Evolutionary conservation across 805 yeast genomes (phyloP).

Genomic region (Yarrowia sp.): DNA sequence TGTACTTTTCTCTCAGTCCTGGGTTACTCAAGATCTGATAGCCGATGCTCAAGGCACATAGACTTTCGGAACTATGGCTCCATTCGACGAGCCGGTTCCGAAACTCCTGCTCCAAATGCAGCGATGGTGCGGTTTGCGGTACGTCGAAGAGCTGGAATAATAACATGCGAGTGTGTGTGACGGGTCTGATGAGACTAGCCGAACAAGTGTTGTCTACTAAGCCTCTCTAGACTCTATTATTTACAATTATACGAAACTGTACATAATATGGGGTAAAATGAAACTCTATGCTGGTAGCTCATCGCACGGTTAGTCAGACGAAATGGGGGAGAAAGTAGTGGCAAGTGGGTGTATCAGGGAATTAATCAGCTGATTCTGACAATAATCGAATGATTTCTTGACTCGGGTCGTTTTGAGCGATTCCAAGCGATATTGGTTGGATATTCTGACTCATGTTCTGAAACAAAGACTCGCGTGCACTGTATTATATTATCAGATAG

Average conservation of each 20-base stretch:
- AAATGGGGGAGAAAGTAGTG: neutral
- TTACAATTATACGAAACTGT: conserved; percentile 1
- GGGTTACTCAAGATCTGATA: conserved; percentile 27
- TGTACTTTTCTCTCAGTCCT: conserved; percentile 1
- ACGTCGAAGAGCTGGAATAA: conserved; percentile 15
- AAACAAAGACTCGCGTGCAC: no score
- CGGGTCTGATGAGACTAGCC: neutral
- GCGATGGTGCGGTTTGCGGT: neutral
- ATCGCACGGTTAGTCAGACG: neutral
- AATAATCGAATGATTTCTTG: no score
- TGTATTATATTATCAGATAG: neutral
- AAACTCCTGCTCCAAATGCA: conserved; percentile 23
- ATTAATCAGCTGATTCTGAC: neutral
- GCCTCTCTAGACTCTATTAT: conserved; percentile 3
- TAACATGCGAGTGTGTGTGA: conserved; percentile 1
- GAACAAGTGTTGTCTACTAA: neutral
- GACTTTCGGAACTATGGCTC: conserved; percentile 23
- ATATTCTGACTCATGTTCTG: no score
- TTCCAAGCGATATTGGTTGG: no score
- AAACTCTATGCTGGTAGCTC: conserved; percentile 9
- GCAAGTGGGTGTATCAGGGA: no score
- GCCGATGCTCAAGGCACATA: conserved; percentile 17
- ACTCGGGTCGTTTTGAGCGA: no score
- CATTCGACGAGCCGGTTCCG: conserved; percentile 22
- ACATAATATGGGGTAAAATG: conserved; percentile 26